Evolutionary conservation across 2,329 filamentous ascomycete species (phyloP).

Genomic region (Podosphaera fusca): DNA sequence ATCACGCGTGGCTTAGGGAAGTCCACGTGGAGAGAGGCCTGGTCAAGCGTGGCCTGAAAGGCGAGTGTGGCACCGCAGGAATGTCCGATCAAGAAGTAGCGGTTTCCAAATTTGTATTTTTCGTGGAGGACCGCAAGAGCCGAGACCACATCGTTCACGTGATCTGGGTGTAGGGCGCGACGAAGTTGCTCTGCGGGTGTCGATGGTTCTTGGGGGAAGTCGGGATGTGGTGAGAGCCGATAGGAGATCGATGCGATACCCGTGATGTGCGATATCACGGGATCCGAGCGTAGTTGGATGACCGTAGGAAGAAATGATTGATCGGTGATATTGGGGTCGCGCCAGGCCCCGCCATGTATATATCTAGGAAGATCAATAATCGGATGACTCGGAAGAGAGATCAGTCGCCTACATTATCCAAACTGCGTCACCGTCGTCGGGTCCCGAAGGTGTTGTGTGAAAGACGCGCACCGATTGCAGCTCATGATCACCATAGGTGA

Average conservation of each 20-base stretch:
- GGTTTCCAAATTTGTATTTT: slow-evolving; percentile 21
- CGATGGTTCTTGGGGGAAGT: slow-evolving; percentile 18
- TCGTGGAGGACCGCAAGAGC: slow-evolving; percentile 27
- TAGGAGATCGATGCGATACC: slow-evolving; percentile 44
- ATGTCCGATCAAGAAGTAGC: slow-evolving; percentile 36
- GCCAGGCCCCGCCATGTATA: slow-evolving; percentile 39
- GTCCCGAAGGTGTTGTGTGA: neutral
- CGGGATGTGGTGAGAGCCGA: slow-evolving; percentile 33
- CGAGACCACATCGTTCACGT: slow-evolving; percentile 31
- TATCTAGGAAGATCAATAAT: slow-evolving; percentile 1
- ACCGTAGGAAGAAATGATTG: slow-evolving; percentile 7
- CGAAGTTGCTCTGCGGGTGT: slow-evolving; percentile 12
- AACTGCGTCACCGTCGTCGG: neutral
- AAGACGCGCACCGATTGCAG: neutral
- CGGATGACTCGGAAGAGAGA: neutral
- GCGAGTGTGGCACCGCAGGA: slow-evolving; percentile 40
- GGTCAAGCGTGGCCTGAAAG: slow-evolving; percentile 24
- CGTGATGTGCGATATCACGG: slow-evolving; percentile 20
- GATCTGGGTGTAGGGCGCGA: slow-evolving; percentile 32
- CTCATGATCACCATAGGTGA: slow-evolving; percentile 1
- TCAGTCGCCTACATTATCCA: slow-evolving; percentile 1
- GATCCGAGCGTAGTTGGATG: slow-evolving; percentile 5
- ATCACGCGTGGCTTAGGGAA: slow-evolving; percentile 24
- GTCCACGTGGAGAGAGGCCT: slow-evolving; percentile 5
- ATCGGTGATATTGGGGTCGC: slow-evolving; percentile 27